Conservation (phyloP, 169 alveolate species). For the Plasmodium blacklocki region DNA sequence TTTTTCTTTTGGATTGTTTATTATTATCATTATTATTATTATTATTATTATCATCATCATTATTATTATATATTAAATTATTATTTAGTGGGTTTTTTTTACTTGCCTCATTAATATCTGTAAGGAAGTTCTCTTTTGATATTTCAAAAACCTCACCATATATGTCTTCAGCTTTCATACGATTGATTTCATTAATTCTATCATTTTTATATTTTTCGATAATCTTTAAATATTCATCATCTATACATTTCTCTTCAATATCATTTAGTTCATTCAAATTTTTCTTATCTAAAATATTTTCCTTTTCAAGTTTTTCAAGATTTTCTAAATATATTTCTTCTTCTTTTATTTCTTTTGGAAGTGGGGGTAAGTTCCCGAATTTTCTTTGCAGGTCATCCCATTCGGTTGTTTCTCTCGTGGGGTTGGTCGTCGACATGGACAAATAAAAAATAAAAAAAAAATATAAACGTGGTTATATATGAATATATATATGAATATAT, state of each 20-base stretch:
- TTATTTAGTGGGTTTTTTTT: conserved; percentile 53
- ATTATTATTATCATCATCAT: conserved; percentile 28
- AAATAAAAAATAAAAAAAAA: background rate
- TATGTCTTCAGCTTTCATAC: conserved; percentile 51
- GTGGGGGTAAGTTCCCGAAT: conserved; percentile 89
- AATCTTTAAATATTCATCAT: conserved; percentile 60
- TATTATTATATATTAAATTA: background rate
- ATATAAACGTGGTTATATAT: background rate
- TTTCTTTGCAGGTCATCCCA: conserved; percentile 93
- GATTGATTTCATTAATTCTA: conserved; percentile 59
- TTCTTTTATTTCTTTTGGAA: conserved; percentile 85
- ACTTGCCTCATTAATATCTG: conserved; percentile 79
- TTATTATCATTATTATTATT: conserved; percentile 4
- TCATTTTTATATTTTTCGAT: conserved; percentile 44
- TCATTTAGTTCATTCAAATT: conserved; percentile 62
- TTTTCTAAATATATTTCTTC: conserved; percentile 83
- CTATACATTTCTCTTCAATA: conserved; percentile 68
- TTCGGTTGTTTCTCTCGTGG: conserved; percentile 90
- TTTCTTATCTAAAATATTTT: conserved; percentile 61
- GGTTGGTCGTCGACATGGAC: conserved; percentile 92
- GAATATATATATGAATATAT: too few relatives aligned
- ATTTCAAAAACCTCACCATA: conserved; percentile 78
- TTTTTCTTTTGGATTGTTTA: background rate
- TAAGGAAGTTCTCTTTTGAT: conserved; percentile 74
- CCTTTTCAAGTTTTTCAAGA: conserved; percentile 69